phyloP scores from a whole-genome alignment of 345 rosid species.

The Cardamine chenopodiifolia region DNA sequence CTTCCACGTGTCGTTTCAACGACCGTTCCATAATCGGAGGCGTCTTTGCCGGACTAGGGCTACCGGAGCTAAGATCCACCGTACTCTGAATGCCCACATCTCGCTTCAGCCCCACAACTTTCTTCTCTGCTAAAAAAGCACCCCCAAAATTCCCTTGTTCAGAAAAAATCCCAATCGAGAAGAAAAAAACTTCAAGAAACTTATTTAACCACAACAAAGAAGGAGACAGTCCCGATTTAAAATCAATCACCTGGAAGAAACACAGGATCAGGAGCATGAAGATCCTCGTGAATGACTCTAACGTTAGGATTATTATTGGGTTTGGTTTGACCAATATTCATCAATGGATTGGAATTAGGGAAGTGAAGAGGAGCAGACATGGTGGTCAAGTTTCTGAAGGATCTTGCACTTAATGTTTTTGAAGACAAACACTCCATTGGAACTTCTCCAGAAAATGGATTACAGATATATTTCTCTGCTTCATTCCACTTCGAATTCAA shows the following conservation, averaged over 20 bases:
- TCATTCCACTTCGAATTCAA: constrained; percentile 94
- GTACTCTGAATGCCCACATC: constrained; percentile 93
- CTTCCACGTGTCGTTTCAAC: constrained; percentile 51
- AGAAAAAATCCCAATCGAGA: background rate
- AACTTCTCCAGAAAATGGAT: constrained; percentile 95
- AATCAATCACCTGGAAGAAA: constrained; percentile 32
- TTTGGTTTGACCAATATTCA: constrained; percentile 40
- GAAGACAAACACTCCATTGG: constrained; percentile 98
- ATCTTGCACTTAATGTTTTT: constrained; percentile 73
- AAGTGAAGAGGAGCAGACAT: constrained; percentile 86
- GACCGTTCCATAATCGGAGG: constrained; percentile 66
- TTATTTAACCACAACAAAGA: background rate
- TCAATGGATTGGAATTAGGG: constrained; percentile 36
- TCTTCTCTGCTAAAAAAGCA: constrained; percentile 52
- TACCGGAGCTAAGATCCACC: constrained; percentile 55
- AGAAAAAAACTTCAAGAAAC: background rate
- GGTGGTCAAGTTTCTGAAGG: constrained; percentile 58
- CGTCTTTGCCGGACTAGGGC: constrained; percentile 77
- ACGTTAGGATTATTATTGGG: constrained; percentile 38
- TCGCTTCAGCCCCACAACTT: constrained; percentile 53
- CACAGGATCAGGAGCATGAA: constrained; percentile 35
- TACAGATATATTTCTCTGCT: constrained; percentile 94
- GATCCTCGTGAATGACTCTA: constrained; percentile 42
- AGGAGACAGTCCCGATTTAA: no score
- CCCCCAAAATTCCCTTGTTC: background rate